Evolutionary conservation across 1,284 basidiomycete genomes (phyloP).

Genomic region (Malassezia japonica): DNA sequence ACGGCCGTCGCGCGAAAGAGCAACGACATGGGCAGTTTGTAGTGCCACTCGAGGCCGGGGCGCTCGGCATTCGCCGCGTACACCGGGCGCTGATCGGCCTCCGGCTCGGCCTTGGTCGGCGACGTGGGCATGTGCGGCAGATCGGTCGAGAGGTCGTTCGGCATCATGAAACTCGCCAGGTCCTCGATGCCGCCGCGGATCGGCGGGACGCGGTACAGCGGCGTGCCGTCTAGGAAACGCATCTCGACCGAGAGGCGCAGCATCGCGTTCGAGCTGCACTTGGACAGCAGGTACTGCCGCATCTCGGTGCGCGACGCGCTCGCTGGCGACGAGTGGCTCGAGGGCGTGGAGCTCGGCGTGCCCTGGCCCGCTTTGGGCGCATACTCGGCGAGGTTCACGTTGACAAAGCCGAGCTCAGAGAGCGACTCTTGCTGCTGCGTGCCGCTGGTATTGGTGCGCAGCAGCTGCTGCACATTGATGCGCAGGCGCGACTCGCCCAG

Average conservation of each 20-base stretch:
- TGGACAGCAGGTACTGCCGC: slow-evolving; percentile 61
- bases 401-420: slow-evolving; percentile 14
- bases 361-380: slow-evolving; percentile 54
- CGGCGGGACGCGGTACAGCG: slow-evolving; percentile 55
- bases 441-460: not conserved
- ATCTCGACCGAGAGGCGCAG: slow-evolving; percentile 61
- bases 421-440: not conserved
- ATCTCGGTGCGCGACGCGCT: slow-evolving; percentile 51
- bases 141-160: too few species aligned
- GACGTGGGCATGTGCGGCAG: not conserved
- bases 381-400: slow-evolving; percentile 66
- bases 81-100: not conserved
- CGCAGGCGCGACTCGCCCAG: slow-evolving; percentile 5
- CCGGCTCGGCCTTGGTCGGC: not conserved
- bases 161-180: not conserved
- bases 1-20: not conserved
- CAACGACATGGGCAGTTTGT: slow-evolving; percentile 12
- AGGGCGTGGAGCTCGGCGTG: not conserved
- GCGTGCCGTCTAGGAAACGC: slow-evolving; percentile 55
- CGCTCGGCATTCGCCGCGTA: not conserved
- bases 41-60: slow-evolving; percentile 15
- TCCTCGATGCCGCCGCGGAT: slow-evolving; percentile 32
- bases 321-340: not conserved
- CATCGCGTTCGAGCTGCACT: slow-evolving; percentile 69
- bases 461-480: slow-evolving; percentile 5